Evolutionary conservation across 1,284 basidiomycete species (phyloP).

Genomic region (Cryptococcus floricola): DNA sequence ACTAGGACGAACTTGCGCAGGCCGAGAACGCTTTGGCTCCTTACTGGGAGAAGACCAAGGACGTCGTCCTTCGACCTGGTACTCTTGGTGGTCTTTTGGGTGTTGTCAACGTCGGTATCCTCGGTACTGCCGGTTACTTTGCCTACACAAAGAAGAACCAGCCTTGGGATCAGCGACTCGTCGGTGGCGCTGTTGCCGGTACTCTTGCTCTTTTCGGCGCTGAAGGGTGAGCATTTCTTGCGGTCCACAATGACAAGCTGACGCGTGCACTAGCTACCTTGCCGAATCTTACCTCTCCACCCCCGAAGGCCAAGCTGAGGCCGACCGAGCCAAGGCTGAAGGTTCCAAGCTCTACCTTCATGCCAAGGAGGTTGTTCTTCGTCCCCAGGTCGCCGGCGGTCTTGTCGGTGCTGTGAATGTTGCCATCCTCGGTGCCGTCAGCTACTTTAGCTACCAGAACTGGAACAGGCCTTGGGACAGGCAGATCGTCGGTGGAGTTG

Average conservation of each 20-base stretch:
- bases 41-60: constrained; percentile 59
- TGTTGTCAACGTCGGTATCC: constrained; percentile 68
- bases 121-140: constrained; percentile 61
- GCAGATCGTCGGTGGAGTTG: constrained; percentile 60
- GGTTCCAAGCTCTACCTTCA: constrained; percentile 61
- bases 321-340: constrained; percentile 59
- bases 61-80: constrained; percentile 62
- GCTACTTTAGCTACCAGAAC: constrained; percentile 65
- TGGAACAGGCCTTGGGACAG: constrained; percentile 72
- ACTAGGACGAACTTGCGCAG: constrained; percentile 50
- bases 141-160: constrained; percentile 65
- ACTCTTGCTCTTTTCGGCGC: constrained; percentile 58
- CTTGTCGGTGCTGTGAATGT: constrained; percentile 67
- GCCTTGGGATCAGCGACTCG: constrained; percentile 58
- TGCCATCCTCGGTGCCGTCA: constrained; percentile 62
- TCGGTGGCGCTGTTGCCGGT: constrained; percentile 58
- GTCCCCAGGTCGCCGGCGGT: constrained; percentile 67
- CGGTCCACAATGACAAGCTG: constrained; percentile 2
- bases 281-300: constrained; percentile 63
- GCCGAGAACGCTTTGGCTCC: constrained; percentile 57
- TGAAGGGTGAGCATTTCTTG: constrained; percentile 52
- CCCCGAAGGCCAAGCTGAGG: constrained; percentile 58
- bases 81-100: constrained; percentile 70
- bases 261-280: constrained; percentile 50
- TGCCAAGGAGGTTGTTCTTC: constrained; percentile 59